Evolutionary conservation across 2,329 filamentous ascomycete species (phyloP), one percentile per base, ranked within the genome.

Genomic region (Hypoxylon sp.): DNA sequence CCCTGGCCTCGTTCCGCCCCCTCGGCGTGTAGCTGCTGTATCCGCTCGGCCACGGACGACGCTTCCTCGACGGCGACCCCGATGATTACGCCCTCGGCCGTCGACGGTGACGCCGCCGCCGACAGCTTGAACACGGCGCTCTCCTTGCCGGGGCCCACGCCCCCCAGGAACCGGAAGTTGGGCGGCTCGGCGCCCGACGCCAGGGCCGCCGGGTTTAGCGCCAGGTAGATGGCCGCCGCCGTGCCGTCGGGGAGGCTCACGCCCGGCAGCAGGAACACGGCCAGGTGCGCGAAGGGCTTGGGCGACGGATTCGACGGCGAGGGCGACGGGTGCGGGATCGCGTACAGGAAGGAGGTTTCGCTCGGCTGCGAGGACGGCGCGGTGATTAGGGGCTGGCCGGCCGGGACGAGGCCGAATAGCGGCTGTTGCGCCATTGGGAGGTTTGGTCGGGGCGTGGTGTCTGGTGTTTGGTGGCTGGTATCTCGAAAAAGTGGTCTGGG

Each of bases 141-240:
- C 71, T 95, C 93, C 75, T 97, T 97, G 59, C 94, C 93, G 34
- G 91, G 89, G 1, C 92, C 94, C 58, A 99, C 89, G 50, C 90
- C 95, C 66, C 96, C 95, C 4, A 98, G 87, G 72, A 99, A 92
- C 63, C 85, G 88, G 80, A 97, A 97, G 48, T 89, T 86, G 1
- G 85, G 80, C 2, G 75, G 71, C 41, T 77, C 78, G 34, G 80
- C 81, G 1, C 78, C 77, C 5, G 75, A 69, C 30, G 80, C 75
- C 50, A 81, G 76, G 69, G 79, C 75, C 41, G 55, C 62, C 1
- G 74, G 72, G 69, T 75, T 72, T 20, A 59, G 80, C 62, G 94
- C 90, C 49, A 97, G 86, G 80, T 97, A 98, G 67, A 99, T 94
- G 48, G 93, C 92, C 13, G 94, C 95, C 4, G 93, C 94, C 19